Percentiles rank a stretch among this genome's conserved stretches.
phyloP scores from a whole-genome alignment of 352 stramenopile genomes.

The Globisporangium sylvaticum region DNA sequence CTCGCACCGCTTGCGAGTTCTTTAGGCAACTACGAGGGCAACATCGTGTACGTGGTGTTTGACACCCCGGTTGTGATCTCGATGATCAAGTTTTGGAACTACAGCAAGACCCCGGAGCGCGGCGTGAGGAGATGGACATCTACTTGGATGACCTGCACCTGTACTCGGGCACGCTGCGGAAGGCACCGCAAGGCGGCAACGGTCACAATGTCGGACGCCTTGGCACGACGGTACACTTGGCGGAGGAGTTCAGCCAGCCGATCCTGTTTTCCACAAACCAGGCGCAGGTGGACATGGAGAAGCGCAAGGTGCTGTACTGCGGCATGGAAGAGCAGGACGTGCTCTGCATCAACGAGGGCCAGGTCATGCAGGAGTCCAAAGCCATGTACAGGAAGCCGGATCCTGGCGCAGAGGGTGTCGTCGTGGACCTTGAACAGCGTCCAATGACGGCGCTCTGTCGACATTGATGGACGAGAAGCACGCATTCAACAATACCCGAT shows the following conservation, averaged over 20 bases:
- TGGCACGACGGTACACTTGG: slow-evolving; percentile 33
- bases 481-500: too few species aligned
- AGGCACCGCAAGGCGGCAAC: slow-evolving; percentile 31
- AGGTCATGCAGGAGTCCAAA: slow-evolving; percentile 81
- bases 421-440: slow-evolving; percentile 61
- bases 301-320: slow-evolving; percentile 65
- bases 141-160: slow-evolving; percentile 85
- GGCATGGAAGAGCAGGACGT: slow-evolving; percentile 83
- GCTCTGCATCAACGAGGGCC: slow-evolving; percentile 86
- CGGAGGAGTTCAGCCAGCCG: slow-evolving; percentile 76
- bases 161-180: slow-evolving; percentile 59
- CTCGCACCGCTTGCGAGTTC: slow-evolving; percentile 71
- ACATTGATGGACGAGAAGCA: too few species aligned
- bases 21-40: slow-evolving; percentile 44
- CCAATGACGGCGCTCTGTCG: slow-evolving; percentile 65
- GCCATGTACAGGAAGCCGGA: slow-evolving; percentile 78
- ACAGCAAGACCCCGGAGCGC: slow-evolving; percentile 80
- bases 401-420: slow-evolving; percentile 65
- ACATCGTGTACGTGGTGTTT: slow-evolving; percentile 72
- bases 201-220: slow-evolving; percentile 21
- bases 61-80: slow-evolving; percentile 67
- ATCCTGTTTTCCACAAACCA: slow-evolving; percentile 77
- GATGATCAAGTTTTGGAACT: slow-evolving; percentile 89
- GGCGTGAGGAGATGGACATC: slow-evolving; percentile 81
- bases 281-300: slow-evolving; percentile 61